These are phyloP conservation scores for Ophiostoma novo-ulmi DNA, from an alignment of 2,329 filamentous ascomycete genomes.

Conservation along the genomic window DNA sequence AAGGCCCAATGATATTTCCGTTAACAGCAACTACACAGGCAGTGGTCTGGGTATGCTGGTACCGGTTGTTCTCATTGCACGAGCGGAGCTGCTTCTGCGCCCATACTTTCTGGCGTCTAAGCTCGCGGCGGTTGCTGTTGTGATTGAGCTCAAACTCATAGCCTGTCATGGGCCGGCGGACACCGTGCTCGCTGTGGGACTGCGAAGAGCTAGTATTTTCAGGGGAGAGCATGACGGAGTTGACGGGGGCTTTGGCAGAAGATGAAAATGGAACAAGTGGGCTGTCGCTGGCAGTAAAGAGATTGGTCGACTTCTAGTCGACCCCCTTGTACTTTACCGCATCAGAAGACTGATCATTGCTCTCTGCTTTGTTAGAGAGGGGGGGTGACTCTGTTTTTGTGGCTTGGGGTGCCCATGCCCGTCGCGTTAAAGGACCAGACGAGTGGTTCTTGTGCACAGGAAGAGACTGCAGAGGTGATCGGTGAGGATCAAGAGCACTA, in stretches of 20 bases:
- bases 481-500: not conserved
- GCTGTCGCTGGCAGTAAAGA: not conserved
- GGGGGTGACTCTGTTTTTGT: not conserved
- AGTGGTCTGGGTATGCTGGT: slow-evolving; percentile 28
- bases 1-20: slow-evolving; percentile 24
- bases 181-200: not conserved
- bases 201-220: not conserved
- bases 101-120: slow-evolving; percentile 26
- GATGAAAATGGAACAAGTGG: not conserved
- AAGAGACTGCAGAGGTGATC: not conserved
- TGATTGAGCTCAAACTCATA: slow-evolving; percentile 29
- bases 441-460: not conserved
- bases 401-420: not conserved
- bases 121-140: slow-evolving; percentile 24
- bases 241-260: not conserved
- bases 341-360: not conserved
- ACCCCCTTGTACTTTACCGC: not conserved
- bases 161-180: slow-evolving; percentile 21
- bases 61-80: slow-evolving; percentile 28
- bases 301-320: not conserved
- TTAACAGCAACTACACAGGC: slow-evolving; percentile 27
- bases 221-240: not conserved
- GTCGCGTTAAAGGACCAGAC: not conserved
- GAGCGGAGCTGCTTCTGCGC: slow-evolving; percentile 25
- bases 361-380: not conserved